Base-by-base conservation (phyloP, 306 rosid species). In the Lathyrus tuberosus region DNA sequence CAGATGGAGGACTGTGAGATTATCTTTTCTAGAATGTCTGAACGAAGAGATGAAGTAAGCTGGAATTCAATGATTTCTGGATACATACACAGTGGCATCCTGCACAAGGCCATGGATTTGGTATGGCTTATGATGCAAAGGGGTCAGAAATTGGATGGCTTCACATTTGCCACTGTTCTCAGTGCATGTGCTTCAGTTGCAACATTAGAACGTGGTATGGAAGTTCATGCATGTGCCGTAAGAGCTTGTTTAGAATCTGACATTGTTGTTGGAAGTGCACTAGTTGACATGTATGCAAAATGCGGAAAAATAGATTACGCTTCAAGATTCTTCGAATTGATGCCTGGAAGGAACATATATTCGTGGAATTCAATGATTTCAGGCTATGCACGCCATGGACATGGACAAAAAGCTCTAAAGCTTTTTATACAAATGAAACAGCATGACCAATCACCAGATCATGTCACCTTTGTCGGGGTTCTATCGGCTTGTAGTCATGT, bases 31-130 rank as follows among this genome's bases (percentile, higher is more conserved):
- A 77, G 88, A 86, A 84, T 92, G 96, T 66, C 76, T 40, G 89
- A 86, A 30, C 80, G 91, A 73, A 82, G 84, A 64, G 98, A 92
- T 71, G 98, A 86, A 73, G 82, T 87, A 57, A 89, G 98, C 74
- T 92, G 95, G 95, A 92, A 92, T 81, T 85, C 98, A 62, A 87
- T 92, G 96, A 92, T 92, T 81, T 89, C 88, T 65, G 96, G 98
- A 61, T 92, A 89, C 59, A 79, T 87, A 70, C 98, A 87, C 79
- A 89, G 86, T 30, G 89, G 85, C 74, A 63, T 70, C 73, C 84
- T 89, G 81, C 67, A 85, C 74, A 84, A 89, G 80, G 96, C 96
- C 80, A 75, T 87, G 84, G 87, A 83, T 77, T 64, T 92, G 82
- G 98, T 92, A 41, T 86, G 92, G 95, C 53, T 65, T 73, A 87